phyloP scores from a whole-genome alignment of 129 eudicot species.

The Sambucus nigra region DNA sequence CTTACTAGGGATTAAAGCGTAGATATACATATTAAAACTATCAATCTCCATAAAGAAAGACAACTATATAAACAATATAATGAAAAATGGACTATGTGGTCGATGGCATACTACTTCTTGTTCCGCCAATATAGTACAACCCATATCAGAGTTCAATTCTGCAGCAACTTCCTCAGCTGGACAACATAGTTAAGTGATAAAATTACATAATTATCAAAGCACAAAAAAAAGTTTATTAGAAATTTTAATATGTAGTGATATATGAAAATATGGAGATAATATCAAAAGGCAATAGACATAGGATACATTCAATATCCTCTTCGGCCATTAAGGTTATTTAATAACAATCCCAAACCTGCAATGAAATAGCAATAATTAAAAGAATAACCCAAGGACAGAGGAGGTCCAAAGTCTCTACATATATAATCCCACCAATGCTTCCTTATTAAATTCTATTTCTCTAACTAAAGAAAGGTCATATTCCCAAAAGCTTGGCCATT shows the following conservation, averaged over 20 bases:
- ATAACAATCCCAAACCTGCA: constrained; percentile 13
- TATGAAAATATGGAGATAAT: too few species aligned
- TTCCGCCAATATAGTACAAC: constrained; percentile 22
- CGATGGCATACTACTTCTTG: constrained; percentile 31
- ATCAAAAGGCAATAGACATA: constrained; percentile 4
- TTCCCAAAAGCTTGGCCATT: not conserved
- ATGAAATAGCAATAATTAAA: not conserved
- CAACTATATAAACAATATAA: not conserved
- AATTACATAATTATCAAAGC: not conserved
- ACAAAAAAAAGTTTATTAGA: not conserved
- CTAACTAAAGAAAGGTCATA: not conserved
- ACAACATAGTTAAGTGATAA: constrained; percentile 15
- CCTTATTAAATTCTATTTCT: not conserved
- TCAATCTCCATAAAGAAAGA: not conserved
- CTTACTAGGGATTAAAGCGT: too few species aligned
- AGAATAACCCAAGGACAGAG: not conserved
- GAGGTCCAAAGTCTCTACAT: not conserved
- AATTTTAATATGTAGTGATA: too few species aligned
- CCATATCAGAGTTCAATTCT: constrained; percentile 30
- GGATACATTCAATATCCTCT: constrained; percentile 55
- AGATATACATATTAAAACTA: too few species aligned
- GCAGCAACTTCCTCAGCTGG: constrained; percentile 43
- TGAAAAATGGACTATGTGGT: not conserved
- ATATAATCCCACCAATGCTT: not conserved
- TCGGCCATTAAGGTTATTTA: constrained; percentile 47